These are phyloP conservation scores for Chionographis japonica DNA, from an alignment of 106 monocot genomes.

Conservation along the genomic window DNA sequence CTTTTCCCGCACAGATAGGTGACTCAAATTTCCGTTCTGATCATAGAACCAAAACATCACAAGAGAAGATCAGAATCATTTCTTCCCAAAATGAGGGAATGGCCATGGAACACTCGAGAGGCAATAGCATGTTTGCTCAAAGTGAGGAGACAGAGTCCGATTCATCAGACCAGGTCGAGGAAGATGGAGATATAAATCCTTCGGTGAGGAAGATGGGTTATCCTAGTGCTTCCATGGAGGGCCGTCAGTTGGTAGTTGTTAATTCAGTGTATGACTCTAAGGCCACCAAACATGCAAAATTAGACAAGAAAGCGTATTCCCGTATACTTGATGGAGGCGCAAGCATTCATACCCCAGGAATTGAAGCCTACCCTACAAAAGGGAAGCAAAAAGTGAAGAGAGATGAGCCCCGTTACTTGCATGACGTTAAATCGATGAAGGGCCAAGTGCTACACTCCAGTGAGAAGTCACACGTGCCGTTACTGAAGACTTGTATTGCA, in stretches of 20 bases:
- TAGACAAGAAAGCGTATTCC: constrained; percentile 2
- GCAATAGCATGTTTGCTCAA: constrained; percentile 12
- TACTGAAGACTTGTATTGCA: constrained; percentile 16
- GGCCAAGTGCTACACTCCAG: constrained; percentile 14
- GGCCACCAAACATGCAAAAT: constrained; percentile 7
- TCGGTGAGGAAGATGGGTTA: constrained; percentile 12
- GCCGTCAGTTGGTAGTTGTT: constrained; percentile 6
- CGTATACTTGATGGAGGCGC: constrained; percentile 3
- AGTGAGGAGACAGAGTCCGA: constrained; percentile 80
- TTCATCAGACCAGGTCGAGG: constrained; percentile 51
- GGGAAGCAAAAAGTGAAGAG: constrained; percentile 38
- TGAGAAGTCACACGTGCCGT: constrained; percentile 23
- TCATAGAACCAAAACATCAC: constrained; percentile 16
- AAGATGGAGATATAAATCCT: constrained; percentile 19
- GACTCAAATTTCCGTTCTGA: constrained; percentile 6
- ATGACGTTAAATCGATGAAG: constrained; percentile 24
- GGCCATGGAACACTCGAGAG: constrained; percentile 6
- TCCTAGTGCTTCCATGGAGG: constrained; percentile 8
- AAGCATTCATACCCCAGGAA: constrained; percentile 9
- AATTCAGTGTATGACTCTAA: constrained; percentile 27
- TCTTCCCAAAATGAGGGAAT: constrained; percentile 13
- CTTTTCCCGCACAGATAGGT: constrained; percentile 7
- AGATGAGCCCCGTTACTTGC: constrained; percentile 20
- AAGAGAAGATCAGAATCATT: constrained; percentile 25
- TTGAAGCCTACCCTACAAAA: constrained; percentile 22